These are phyloP conservation scores for Microcera coccophila DNA, from an alignment of 2,329 filamentous ascomycete genomes.

Conservation along the genomic window DNA sequence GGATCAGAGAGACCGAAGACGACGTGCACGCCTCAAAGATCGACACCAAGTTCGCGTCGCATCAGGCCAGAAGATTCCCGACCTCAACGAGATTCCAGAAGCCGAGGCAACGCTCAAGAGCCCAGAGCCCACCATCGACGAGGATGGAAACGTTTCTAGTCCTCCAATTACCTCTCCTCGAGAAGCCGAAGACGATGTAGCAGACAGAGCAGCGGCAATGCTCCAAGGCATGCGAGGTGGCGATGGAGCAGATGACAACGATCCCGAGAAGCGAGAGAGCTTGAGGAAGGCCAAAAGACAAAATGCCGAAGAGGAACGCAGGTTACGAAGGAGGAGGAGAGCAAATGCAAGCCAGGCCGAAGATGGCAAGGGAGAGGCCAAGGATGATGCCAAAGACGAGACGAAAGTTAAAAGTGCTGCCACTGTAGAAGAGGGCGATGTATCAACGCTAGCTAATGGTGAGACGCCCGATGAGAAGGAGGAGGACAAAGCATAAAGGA, in stretches of 20 bases:
- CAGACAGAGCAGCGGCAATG: constrained; percentile 76
- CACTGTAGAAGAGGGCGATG: constrained; percentile 14
- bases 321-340: constrained; percentile 61
- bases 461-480: constrained; percentile 10
- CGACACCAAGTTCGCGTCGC: constrained; percentile 85
- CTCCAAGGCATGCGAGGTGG: constrained; percentile 77
- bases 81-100: constrained; percentile 60
- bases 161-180: constrained; percentile 45
- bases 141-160: constrained; percentile 51
- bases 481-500: constrained; percentile 20
- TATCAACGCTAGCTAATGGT: constrained; percentile 17
- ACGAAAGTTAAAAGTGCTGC: constrained; percentile 13
- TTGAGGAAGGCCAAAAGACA: constrained; percentile 61
- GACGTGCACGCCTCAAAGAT: constrained; percentile 85
- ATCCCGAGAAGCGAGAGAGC: constrained; percentile 52
- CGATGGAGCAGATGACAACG: constrained; percentile 52
- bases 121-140: constrained; percentile 38
- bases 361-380: constrained; percentile 22
- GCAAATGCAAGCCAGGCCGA: constrained; percentile 50
- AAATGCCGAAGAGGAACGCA: constrained; percentile 75
- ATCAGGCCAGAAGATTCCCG: constrained; percentile 80
- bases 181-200: constrained; percentile 68
- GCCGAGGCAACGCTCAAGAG: constrained; percentile 40
- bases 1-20: constrained; percentile 83
- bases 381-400: constrained; percentile 18